Percentiles rank a stretch among this genome's conserved stretches.
Conservation (phyloP, 345 rosid species). For the Erucastrum elatum region DNA sequence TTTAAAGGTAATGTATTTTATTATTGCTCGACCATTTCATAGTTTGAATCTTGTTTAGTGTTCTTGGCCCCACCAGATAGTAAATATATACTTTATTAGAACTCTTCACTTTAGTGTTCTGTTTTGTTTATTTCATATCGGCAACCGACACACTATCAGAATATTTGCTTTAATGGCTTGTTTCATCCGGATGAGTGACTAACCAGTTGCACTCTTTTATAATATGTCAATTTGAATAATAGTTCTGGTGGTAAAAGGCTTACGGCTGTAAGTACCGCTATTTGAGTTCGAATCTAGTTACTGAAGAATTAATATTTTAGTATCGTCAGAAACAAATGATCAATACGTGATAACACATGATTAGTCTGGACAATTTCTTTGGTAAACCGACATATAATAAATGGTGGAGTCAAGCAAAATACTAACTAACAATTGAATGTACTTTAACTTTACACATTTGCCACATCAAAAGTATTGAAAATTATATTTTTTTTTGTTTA, state of each 20-base stretch:
- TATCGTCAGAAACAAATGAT: not conserved
- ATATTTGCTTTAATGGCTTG: not conserved
- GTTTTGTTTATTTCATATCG: not conserved
- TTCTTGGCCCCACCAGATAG: not conserved
- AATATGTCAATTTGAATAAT: not conserved
- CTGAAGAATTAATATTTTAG: too few species aligned
- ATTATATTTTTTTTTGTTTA: not conserved
- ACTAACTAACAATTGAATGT: not conserved
- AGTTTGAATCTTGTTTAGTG: not conserved
- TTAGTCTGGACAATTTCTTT: not conserved
- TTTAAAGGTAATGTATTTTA: too few species aligned
- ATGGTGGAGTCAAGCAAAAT: not conserved
- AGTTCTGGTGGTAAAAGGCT: not conserved
- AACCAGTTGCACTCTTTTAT: not conserved
- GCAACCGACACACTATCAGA: not conserved
- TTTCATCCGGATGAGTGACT: constrained; percentile 8
- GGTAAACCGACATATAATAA: not conserved
- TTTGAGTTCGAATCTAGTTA: too few species aligned
- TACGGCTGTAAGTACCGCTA: too few species aligned
- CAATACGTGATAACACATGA: not conserved
- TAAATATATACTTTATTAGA: not conserved
- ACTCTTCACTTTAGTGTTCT: not conserved
- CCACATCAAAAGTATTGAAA: not conserved
- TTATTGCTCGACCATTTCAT: too few species aligned
- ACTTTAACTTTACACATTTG: not conserved